A percentile compares a stretch with the other conserved stretches of the same genome.
Conservation (phyloP, 2,329 filamentous ascomycete species). For the Alternaria sp. region DNA sequence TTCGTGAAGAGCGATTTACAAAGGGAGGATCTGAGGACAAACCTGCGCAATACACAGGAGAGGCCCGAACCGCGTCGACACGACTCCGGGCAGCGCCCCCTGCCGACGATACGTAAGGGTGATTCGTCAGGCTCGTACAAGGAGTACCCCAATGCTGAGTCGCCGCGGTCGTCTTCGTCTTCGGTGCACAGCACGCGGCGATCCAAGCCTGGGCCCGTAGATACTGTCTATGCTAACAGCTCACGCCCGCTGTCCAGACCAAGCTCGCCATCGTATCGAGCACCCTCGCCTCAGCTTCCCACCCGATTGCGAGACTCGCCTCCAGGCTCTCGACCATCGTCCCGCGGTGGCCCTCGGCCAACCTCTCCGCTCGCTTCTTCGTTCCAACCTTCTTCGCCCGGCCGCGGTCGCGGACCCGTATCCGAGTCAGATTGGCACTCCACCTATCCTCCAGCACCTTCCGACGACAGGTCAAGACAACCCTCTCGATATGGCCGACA, state of each 20-base stretch:
- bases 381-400: conserved; percentile 22
- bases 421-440: conserved; percentile 38
- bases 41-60: conserved; percentile 27
- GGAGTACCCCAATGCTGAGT: conserved; percentile 31
- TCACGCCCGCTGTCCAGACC: conserved; percentile 31
- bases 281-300: conserved; percentile 37
- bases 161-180: conserved; percentile 42
- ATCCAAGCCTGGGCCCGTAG: conserved; percentile 25
- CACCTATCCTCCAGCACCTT: conserved; percentile 35
- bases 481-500: conserved; percentile 35
- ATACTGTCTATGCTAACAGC: conserved; percentile 21
- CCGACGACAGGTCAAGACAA: conserved; percentile 33
- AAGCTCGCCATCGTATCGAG: conserved; percentile 33
- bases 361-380: conserved; percentile 36
- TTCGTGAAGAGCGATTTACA: conserved; percentile 47
- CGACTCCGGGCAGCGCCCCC: conserved; percentile 21
- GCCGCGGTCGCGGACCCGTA: conserved; percentile 25
- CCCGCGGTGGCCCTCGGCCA: conserved; percentile 32
- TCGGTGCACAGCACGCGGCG: conserved; percentile 31
- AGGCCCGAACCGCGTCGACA: conserved; percentile 22
- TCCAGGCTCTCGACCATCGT: conserved; percentile 34
- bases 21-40: conserved; percentile 41
- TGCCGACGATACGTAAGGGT: conserved; percentile 20
- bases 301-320: conserved; percentile 32
- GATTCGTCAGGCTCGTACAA: conserved; percentile 37